Evolutionary conservation across 192 early-diverging fungal species (phyloP), one percentile per base, ranked within the genome.

Genomic region (Linnemannia zychae): DNA sequence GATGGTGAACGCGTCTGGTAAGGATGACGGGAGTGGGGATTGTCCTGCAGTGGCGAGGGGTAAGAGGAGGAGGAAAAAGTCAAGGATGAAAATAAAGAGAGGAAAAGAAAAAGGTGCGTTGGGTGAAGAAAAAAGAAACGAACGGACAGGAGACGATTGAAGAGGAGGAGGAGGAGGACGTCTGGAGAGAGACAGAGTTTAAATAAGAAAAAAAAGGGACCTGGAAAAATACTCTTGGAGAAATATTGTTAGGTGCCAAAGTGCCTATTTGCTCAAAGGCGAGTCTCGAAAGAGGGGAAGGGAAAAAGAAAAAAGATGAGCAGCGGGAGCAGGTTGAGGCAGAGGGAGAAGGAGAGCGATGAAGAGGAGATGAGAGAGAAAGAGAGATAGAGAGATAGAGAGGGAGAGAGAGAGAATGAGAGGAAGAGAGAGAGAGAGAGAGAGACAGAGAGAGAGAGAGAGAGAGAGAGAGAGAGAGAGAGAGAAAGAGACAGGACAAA

Each of bases 1-100:
- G 57, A 63, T 63, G 57, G 57, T 12, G 57, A 31, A 31, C 57
- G 57, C 57, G 57, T 63, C n/a, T n/a, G n/a, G n/a, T 57, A 28
- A 31, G 11, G 57, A 63, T 63, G 57, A 24, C 12, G 28, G 13
- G 24, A 63, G 28, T 9, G 22, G 4, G 7, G n/a, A 24, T 60
- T 31, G 53, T 11, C 57, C 28, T 63, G 57, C 28, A 12, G 28
- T 63, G 28, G 11, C 24, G 11, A 63, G 28, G 11, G 57, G 31
- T 0, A 31, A 28, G 57, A n/a, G 31, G 57, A 63, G 40, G 57
- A 63, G 28, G 28, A 63, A 13, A 63, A 28, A 15, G 13, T 49
- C 2, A 31, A 12, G 11, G 31, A 31, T 13, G 28, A 63, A 12
- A 63, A 15, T 7, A 4, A 63, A 31, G 13, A 22, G 3, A 13